Evolutionary conservation across 306 rosid species (phyloP).

Genomic region (Alnus rubra): DNA sequence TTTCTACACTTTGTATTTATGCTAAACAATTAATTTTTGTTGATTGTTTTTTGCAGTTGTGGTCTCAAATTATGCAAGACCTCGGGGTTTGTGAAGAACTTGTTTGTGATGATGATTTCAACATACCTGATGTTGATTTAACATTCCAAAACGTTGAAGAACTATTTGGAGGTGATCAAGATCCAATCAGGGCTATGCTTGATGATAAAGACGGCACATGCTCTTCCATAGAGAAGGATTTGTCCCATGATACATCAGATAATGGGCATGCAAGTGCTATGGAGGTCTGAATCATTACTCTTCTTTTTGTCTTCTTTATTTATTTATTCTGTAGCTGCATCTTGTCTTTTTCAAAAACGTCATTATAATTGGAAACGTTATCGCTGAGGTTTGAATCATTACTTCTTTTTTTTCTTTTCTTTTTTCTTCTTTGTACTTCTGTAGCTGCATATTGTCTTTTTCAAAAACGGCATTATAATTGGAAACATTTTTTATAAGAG

Average conservation of each 20-base stretch:
- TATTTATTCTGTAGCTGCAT: neutral
- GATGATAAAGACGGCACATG: slow-evolving; percentile 50
- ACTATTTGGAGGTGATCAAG: slow-evolving; percentile 75
- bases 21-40: neutral
- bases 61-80: slow-evolving; percentile 94
- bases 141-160: slow-evolving; percentile 79
- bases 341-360: neutral
- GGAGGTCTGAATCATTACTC: slow-evolving; percentile 49
- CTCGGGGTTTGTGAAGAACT: slow-evolving; percentile 88
- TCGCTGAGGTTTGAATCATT: slow-evolving; percentile 43
- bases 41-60: slow-evolving; percentile 57
- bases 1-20: neutral
- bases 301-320: neutral
- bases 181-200: slow-evolving; percentile 45
- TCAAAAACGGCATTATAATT: neutral
- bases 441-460: neutral
- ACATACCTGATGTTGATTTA: slow-evolving; percentile 86
- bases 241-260: slow-evolving; percentile 52
- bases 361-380: neutral
- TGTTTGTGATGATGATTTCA: slow-evolving; percentile 61
- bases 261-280: slow-evolving; percentile 38
- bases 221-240: slow-evolving; percentile 57
- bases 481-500: too few species aligned
- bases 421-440: neutral
- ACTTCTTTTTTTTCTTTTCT: neutral